Conservation (phyloP, 2,329 filamentous ascomycete genomes). For the Penicillium concentricum region DNA sequence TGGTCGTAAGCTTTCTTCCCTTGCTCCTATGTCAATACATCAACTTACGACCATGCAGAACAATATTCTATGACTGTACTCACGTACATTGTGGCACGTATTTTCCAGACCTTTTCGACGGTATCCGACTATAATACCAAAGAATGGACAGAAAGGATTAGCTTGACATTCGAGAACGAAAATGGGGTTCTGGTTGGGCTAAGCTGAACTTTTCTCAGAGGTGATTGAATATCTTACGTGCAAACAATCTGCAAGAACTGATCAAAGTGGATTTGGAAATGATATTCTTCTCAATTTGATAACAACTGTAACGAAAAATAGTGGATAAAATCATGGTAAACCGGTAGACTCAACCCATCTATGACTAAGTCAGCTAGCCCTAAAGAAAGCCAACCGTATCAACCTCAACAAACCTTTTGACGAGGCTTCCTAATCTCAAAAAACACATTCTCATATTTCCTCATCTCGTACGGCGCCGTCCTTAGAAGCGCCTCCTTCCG, state of each 20-base stretch:
- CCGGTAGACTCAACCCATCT: not conserved
- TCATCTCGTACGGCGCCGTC: conserved; percentile 12
- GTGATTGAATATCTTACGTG: not conserved
- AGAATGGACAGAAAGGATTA: conserved; percentile 12
- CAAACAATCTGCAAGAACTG: not conserved
- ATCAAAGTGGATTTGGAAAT: not conserved
- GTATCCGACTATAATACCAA: conserved; percentile 7
- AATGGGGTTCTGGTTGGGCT: conserved; percentile 13
- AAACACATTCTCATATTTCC: conserved; percentile 17
- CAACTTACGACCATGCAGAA: conserved; percentile 2
- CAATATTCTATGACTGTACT: conserved; percentile 12
- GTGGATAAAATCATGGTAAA: too few species aligned
- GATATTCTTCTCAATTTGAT: not conserved
- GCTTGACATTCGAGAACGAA: conserved; percentile 16
- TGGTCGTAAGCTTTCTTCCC: not conserved
- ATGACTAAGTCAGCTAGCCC: not conserved
- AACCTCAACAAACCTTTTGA: conserved; percentile 10
- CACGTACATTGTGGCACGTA: conserved; percentile 13
- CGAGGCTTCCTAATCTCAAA: conserved; percentile 4
- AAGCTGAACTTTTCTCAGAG: not conserved
- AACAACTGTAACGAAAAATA: not conserved
- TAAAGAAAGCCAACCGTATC: not conserved
- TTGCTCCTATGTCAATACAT: not conserved
- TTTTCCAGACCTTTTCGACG: conserved; percentile 14
- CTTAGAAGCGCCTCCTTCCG: conserved; percentile 17